Conservation (phyloP, 202 grass and related monocot species). For the Panicum virgatum region DNA sequence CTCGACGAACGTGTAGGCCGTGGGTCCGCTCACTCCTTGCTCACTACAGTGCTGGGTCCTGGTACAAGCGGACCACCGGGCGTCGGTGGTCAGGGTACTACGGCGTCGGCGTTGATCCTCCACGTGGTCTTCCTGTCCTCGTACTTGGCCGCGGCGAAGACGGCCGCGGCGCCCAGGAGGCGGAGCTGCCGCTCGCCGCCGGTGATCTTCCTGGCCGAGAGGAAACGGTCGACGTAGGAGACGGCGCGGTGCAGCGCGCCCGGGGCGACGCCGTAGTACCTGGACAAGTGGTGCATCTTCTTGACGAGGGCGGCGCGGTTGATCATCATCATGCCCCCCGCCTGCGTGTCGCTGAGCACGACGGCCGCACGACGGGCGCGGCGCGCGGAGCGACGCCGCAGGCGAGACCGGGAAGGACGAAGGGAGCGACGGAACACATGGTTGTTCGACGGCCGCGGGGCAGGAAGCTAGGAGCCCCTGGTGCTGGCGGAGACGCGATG, state of each 20-base stretch:
- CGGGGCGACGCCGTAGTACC: neutral
- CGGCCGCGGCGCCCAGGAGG: slow-evolving; percentile 18
- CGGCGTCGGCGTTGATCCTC: neutral
- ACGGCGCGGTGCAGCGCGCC: slow-evolving; percentile 24
- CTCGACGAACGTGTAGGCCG: slow-evolving; percentile 11
- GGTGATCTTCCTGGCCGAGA: neutral
- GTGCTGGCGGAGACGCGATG: neutral
- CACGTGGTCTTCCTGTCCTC: neutral
- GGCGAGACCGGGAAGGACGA: neutral
- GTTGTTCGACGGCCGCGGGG: too few relatives aligned
- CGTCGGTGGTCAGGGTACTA: neutral
- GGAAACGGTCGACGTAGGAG: slow-evolving; percentile 22
- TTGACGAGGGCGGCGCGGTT: neutral
- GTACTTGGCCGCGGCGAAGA: slow-evolving; percentile 31
- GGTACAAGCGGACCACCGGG: too few relatives aligned
- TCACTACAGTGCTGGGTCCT: too few relatives aligned
- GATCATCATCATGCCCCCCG: too few relatives aligned
- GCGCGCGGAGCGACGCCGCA: too few relatives aligned
- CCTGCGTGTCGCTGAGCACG: too few relatives aligned
- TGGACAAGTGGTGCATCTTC: neutral
- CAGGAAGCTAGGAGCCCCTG: neutral
- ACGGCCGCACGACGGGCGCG: too few relatives aligned
- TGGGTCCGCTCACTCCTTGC: slow-evolving; percentile 19
- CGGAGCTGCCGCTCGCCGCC: neutral
- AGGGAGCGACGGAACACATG: neutral